These are phyloP conservation scores for Trichoderma endophyticum DNA, from an alignment of 2,329 filamentous ascomycete species.

Conservation along the genomic window DNA sequence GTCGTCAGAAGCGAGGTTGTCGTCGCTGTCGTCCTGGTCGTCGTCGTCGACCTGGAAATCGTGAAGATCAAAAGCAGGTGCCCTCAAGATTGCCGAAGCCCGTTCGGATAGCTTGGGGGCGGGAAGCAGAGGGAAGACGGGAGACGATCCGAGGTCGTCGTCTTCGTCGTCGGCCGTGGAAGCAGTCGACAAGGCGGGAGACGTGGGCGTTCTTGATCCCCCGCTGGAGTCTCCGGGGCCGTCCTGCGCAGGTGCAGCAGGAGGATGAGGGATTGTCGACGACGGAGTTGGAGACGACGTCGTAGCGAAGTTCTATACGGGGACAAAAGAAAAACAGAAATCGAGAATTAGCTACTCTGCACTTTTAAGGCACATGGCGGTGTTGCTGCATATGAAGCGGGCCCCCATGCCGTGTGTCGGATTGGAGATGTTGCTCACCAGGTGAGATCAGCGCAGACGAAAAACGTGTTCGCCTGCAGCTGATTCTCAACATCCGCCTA, in stretches of 20 bases:
- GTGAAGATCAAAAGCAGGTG: conserved; percentile 40
- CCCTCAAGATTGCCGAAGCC: conserved; percentile 53
- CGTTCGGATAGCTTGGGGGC: conserved; percentile 57
- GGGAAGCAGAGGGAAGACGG: conserved; percentile 56
- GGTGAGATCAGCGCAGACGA: conserved; percentile 64
- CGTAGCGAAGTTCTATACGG: conserved; percentile 42
- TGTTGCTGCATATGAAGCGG: conserved; percentile 17
- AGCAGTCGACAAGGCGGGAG: conserved; percentile 59
- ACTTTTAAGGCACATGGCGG: conserved; percentile 21
- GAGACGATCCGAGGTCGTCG: conserved; percentile 54
- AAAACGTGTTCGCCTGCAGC: conserved; percentile 54
- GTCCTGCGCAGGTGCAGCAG: conserved; percentile 62
- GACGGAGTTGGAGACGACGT: conserved; percentile 52
- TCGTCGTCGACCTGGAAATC: conserved; percentile 18
- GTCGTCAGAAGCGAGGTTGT: conserved; percentile 13
- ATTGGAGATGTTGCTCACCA: conserved; percentile 39
- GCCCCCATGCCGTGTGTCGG: conserved; percentile 10
- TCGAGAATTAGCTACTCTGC: conserved; percentile 27
- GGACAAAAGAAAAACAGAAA: conserved; percentile 14
- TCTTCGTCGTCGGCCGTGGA: conserved; percentile 59
- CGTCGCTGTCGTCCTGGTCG: conserved; percentile 20
- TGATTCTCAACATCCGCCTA: conserved; percentile 45
- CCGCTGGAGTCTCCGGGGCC: conserved; percentile 41
- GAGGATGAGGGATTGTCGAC: conserved; percentile 49
- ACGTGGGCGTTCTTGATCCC: conserved; percentile 42